Conservation (phyloP, 441 rosid genomes). For the Syzygium syzygioides region DNA sequence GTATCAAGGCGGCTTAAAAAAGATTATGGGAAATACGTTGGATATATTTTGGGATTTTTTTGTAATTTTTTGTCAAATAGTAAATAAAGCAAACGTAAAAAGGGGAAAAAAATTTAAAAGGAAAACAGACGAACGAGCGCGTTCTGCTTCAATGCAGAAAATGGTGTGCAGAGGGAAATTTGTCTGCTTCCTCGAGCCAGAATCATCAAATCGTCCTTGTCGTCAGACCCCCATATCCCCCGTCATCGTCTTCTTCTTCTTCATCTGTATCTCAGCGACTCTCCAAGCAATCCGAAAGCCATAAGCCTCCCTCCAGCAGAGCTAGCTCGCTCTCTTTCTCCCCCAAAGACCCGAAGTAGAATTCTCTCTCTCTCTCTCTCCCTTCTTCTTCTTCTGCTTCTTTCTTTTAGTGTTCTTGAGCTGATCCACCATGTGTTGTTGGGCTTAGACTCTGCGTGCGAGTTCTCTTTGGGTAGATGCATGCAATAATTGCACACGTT, state of each 20-base stretch:
- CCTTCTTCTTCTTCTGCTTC: background rate
- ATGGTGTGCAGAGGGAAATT: background rate
- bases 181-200: background rate
- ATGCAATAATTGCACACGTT: background rate
- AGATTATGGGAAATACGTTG: no score
- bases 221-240: background rate
- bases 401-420: background rate
- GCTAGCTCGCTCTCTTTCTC: background rate
- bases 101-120: background rate
- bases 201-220: background rate
- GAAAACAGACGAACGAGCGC: background rate
- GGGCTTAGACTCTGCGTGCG: background rate
- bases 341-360: background rate
- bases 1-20: no score
- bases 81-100: background rate
- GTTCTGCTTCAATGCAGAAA: background rate
- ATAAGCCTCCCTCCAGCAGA: background rate
- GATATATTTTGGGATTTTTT: no score
- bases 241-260: background rate
- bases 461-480: background rate
- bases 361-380: background rate
- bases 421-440: background rate
- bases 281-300: background rate
- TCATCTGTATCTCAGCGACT: background rate
- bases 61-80: no score